These are phyloP conservation scores for Laburnicola sp. DNA, from an alignment of 2,329 filamentous ascomycete genomes.

Conservation along the genomic window DNA sequence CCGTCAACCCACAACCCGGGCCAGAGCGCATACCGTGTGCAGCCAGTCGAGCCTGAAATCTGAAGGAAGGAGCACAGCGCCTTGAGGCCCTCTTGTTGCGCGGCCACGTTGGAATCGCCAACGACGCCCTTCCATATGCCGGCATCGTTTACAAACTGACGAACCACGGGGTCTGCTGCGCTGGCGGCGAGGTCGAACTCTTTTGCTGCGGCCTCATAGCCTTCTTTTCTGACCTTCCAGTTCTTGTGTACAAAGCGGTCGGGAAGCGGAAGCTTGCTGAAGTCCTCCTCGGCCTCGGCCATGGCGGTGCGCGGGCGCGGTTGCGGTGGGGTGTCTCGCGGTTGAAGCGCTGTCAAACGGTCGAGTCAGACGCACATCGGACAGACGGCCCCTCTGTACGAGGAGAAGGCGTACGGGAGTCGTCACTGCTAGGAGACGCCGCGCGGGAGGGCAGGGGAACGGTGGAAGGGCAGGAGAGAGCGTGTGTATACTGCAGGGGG, in stretches of 20 bases:
- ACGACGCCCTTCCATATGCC: slow-evolving; percentile 90
- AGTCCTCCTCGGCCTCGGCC: slow-evolving; percentile 84
- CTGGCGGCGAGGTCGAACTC: slow-evolving; percentile 82
- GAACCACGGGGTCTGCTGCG: slow-evolving; percentile 82
- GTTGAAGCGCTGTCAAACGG: not conserved
- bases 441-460: no score
- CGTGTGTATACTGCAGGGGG: no score
- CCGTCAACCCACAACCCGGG: not conserved
- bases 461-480: no score
- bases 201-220: slow-evolving; percentile 89
- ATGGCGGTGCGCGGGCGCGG: slow-evolving; percentile 52
- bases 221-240: slow-evolving; percentile 96
- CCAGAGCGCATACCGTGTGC: slow-evolving; percentile 60
- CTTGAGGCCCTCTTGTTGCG: slow-evolving; percentile 88
- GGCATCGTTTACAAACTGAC: slow-evolving; percentile 83
- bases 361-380: not conserved
- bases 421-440: no score
- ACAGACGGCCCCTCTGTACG: no score
- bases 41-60: slow-evolving; percentile 79
- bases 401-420: no score
- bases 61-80: slow-evolving; percentile 91
- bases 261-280: slow-evolving; percentile 71
- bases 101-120: slow-evolving; percentile 92
- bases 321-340: slow-evolving; percentile 13
- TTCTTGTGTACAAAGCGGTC: slow-evolving; percentile 88